Percentiles rank a stretch among this genome's conserved stretches.
These are phyloP conservation scores for Cicer arietinum DNA, from an alignment of 306 rosid genomes.

Conservation along the genomic window DNA sequence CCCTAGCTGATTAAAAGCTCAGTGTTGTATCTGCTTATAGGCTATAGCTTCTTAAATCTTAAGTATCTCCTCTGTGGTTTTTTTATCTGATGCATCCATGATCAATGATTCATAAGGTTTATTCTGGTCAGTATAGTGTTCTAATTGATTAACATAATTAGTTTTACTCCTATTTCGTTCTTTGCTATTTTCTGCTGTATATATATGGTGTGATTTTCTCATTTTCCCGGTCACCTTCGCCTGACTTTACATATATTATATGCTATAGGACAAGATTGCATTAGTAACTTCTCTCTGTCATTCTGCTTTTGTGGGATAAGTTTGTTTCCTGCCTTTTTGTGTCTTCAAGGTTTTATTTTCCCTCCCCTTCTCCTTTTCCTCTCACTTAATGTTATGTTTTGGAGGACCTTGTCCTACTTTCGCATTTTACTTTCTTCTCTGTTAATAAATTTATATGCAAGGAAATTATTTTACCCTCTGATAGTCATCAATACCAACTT, in stretches of 20 bases:
- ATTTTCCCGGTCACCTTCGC: conserved; percentile 15
- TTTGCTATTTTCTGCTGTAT: background rate
- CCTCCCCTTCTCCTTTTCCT: background rate
- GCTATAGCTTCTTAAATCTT: conserved; percentile 1
- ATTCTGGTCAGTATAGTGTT: background rate
- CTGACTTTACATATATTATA: background rate
- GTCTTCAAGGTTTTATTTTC: conserved; percentile 14
- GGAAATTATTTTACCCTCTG: background rate
- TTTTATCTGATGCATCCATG: conserved; percentile 24
- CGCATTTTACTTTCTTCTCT: conserved; percentile 27
- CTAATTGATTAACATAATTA: conserved; percentile 17
- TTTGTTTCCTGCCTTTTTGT: background rate
- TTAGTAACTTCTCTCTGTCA: conserved; percentile 22
- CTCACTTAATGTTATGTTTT: background rate
- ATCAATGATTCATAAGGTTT: conserved; percentile 13
- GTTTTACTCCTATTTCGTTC: conserved; percentile 5
- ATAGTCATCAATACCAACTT: conserved; percentile 21
- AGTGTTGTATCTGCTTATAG: conserved; percentile 15
- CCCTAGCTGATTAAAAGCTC: conserved; percentile 21
- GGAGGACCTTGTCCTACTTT: conserved; percentile 8
- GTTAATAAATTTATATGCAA: background rate
- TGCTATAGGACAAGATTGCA: background rate
- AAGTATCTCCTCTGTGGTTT: conserved; percentile 10
- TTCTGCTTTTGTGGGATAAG: conserved; percentile 10
- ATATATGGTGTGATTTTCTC: background rate